phyloP scores from a whole-genome alignment of 2,329 filamentous ascomycete genomes.

The Keithomyces neogunnii region DNA sequence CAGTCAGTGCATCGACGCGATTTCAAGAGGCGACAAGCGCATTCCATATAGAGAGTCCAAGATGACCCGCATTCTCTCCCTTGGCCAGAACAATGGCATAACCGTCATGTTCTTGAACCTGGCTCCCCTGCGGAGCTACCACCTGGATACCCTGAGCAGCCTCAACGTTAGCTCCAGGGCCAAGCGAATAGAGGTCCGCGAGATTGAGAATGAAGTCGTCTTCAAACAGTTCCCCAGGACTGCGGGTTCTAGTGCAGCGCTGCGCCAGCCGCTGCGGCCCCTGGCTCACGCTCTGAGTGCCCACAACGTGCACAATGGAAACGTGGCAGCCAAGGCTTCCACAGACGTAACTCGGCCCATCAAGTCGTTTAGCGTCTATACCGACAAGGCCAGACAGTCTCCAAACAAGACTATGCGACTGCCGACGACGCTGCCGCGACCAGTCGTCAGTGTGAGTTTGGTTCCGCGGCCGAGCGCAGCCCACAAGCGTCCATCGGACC shows the following conservation, averaged over 20 bases:
- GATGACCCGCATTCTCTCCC: conserved; percentile 88
- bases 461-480: conserved; percentile 8
- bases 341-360: conserved; percentile 56
- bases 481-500: conserved; percentile 35
- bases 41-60: conserved; percentile 94
- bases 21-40: conserved; percentile 63
- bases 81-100: conserved; percentile 91
- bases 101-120: conserved; percentile 97
- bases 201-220: conserved; percentile 91
- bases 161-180: conserved; percentile 91
- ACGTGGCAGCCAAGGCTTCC: conserved; percentile 30
- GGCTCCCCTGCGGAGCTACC: conserved; percentile 83
- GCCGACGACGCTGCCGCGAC: conserved; percentile 24
- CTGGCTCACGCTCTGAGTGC: conserved; percentile 68
- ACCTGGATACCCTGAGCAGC: conserved; percentile 87
- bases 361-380: conserved; percentile 82
- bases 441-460: conserved; percentile 19
- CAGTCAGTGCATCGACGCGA: conserved; percentile 92
- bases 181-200: conserved; percentile 91
- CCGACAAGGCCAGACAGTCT: conserved; percentile 52
- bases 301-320: conserved; percentile 62
- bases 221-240: conserved; percentile 65
- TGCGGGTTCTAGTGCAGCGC: conserved; percentile 28
- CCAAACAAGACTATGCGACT: not conserved
- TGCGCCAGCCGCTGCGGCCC: conserved; percentile 71